A percentile compares a stretch with the other conserved stretches of the same genome.
These are phyloP conservation scores for Coleophoma eucalyptorum DNA, from an alignment of 2,329 filamentous ascomycete species.

Conservation along the genomic window DNA sequence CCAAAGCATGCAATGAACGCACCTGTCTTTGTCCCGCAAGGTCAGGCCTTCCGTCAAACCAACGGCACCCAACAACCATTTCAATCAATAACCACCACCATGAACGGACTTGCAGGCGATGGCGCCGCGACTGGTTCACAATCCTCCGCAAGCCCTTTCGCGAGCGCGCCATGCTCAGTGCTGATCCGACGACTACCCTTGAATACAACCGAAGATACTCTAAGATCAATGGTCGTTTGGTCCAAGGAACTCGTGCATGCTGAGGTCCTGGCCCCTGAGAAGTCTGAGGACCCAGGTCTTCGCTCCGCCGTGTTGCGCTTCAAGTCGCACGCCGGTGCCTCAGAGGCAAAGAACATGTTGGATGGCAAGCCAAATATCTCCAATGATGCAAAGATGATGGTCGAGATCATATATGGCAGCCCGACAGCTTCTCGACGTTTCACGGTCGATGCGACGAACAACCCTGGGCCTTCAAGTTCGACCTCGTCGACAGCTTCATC, in stretches of 20 bases:
- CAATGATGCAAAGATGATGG: slow-evolving; percentile 48
- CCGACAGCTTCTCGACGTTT: slow-evolving; percentile 40
- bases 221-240: slow-evolving; percentile 56
- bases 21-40: slow-evolving; percentile 25
- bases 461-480: slow-evolving; percentile 32
- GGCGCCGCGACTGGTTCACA: slow-evolving; percentile 15
- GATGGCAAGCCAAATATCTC: slow-evolving; percentile 50
- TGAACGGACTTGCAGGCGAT: slow-evolving; percentile 24
- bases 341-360: slow-evolving; percentile 53
- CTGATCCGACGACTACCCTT: slow-evolving; percentile 51
- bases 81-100: slow-evolving; percentile 25
- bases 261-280: slow-evolving; percentile 45
- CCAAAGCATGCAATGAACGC: slow-evolving; percentile 30
- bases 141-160: slow-evolving; percentile 15
- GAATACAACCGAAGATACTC: slow-evolving; percentile 48
- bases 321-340: slow-evolving; percentile 46
- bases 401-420: slow-evolving; percentile 48
- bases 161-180: slow-evolving; percentile 33
- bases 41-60: slow-evolving; percentile 23
- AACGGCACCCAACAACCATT: slow-evolving; percentile 23
- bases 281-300: slow-evolving; percentile 45
- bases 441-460: slow-evolving; percentile 45
- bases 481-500: slow-evolving; percentile 38
- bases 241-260: slow-evolving; percentile 50
- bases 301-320: slow-evolving; percentile 51